Percentiles rank a stretch among this genome's conserved stretches.
Evolutionary conservation across 352 stramenopile species (phyloP).

Genomic region (Globisporangium splendens): DNA sequence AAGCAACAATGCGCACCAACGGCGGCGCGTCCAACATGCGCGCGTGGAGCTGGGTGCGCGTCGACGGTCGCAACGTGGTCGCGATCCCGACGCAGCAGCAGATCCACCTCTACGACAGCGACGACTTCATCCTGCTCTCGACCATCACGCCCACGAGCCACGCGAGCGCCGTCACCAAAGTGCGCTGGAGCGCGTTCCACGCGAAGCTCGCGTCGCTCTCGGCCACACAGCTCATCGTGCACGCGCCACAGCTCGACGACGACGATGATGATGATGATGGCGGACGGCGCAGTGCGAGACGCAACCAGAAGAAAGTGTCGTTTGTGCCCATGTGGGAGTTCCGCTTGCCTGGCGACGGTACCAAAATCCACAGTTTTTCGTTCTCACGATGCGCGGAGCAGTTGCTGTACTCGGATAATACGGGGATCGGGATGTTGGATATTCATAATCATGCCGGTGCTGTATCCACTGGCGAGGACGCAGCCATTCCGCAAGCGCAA

Average conservation of each 20-base stretch:
- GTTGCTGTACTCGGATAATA: constrained; percentile 46
- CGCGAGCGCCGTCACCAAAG: constrained; percentile 44
- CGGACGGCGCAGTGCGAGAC: no score
- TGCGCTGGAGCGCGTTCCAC: constrained; percentile 78
- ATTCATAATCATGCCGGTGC: constrained; percentile 22
- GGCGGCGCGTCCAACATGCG: constrained; percentile 28
- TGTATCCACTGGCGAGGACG: constrained; percentile 5
- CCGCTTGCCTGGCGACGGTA: constrained; percentile 20
- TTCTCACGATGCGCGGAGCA: constrained; percentile 66
- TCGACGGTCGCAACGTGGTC: constrained; percentile 80
- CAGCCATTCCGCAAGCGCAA: constrained; percentile 22
- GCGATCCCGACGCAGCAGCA: constrained; percentile 63
- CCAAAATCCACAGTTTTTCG: constrained; percentile 39
- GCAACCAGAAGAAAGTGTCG: constrained; percentile 18
- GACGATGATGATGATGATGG: not conserved
- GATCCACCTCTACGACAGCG: constrained; percentile 78
- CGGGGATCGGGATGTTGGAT: constrained; percentile 51
- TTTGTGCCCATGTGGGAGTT: constrained; percentile 53
- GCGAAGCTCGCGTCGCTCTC: constrained; percentile 77
- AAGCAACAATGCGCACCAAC: no score
- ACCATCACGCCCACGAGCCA: constrained; percentile 61
- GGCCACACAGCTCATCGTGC: constrained; percentile 51
- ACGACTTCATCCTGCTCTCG: constrained; percentile 78
- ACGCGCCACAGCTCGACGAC: constrained; percentile 46
- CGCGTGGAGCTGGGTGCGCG: constrained; percentile 75